phyloP scores from a whole-genome alignment of 805 yeast genomes.

The Pichia heedii region DNA sequence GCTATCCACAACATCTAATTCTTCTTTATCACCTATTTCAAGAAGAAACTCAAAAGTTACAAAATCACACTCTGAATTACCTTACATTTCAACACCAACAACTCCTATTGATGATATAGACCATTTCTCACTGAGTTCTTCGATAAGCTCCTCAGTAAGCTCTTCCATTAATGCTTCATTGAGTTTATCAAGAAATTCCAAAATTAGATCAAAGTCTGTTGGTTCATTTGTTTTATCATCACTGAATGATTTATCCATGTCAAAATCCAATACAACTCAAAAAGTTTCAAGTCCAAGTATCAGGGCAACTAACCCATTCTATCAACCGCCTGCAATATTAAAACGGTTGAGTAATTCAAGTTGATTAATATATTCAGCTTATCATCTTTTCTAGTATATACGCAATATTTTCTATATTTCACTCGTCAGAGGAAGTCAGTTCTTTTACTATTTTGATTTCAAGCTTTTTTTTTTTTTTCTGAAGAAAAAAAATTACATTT shows the following conservation, averaged over 20 bases:
- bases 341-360: slow-evolving; percentile 12
- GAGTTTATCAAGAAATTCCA: background rate
- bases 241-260: background rate
- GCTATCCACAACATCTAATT: background rate
- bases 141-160: too few species aligned
- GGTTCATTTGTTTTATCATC: background rate
- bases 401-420: too few species aligned
- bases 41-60: background rate
- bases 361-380: background rate
- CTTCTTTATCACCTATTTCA: background rate
- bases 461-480: too few species aligned
- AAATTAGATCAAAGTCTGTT: slow-evolving; percentile 11
- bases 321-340: slow-evolving; percentile 21
- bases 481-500: too few species aligned
- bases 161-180: too few species aligned
- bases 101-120: background rate
- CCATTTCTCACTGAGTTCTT: background rate
- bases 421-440: too few species aligned
- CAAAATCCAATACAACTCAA: background rate
- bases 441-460: too few species aligned
- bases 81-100: background rate
- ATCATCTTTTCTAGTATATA: too few species aligned
- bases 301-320: slow-evolving; percentile 17
- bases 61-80: background rate
- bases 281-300: background rate